phyloP scores from a whole-genome alignment of 164 flowering plant species.

The Umbellularia californica region DNA sequence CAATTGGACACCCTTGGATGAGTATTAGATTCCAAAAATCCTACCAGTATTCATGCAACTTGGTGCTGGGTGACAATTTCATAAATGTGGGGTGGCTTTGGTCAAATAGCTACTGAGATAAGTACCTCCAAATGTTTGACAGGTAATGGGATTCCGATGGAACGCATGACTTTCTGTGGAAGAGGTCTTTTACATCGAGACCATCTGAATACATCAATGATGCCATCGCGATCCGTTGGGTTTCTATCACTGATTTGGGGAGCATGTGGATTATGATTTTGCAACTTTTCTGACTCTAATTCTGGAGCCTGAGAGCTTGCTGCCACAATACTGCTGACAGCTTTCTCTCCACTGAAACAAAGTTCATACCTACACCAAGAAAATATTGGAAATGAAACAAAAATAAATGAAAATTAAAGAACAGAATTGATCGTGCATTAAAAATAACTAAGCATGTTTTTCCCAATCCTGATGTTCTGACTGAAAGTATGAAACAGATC shows the following conservation, averaged over 20 bases:
- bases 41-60: no score
- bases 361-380: conserved; percentile 74
- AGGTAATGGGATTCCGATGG: conserved; percentile 83
- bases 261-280: conserved; percentile 37
- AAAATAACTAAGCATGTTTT: no score
- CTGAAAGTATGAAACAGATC: no score
- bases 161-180: conserved; percentile 74
- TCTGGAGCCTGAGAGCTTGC: conserved; percentile 41
- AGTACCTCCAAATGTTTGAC: conserved; percentile 76
- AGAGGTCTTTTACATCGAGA: conserved; percentile 85
- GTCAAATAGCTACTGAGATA: not conserved
- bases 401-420: not conserved
- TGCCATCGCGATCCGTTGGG: conserved; percentile 42
- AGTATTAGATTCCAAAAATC: no score
- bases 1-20: no score
- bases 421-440: no score
- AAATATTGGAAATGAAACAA: not conserved
- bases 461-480: no score
- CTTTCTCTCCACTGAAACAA: conserved; percentile 77
- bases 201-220: conserved; percentile 77
- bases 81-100: not conserved
- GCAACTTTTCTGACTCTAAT: conserved; percentile 52
- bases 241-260: conserved; percentile 51
- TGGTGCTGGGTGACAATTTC: not conserved
- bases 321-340: conserved; percentile 35